Evolutionary conservation across 1,139 yeast species (phyloP), one percentile per base, ranked within the genome.

Genomic region (Candida sojae): DNA sequence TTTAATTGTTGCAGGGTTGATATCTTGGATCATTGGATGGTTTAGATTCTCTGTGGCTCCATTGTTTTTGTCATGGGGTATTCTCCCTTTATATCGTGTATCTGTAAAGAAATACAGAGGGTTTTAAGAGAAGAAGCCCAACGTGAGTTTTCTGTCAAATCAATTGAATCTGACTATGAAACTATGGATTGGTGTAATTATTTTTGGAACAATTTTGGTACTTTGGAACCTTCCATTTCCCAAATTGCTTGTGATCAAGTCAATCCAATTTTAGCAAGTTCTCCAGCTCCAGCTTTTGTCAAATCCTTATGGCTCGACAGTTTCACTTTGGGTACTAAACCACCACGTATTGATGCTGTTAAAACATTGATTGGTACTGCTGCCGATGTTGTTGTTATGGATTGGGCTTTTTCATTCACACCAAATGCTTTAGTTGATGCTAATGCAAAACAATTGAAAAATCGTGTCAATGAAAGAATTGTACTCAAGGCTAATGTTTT

Each of bases 111-210:
- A 86, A 58, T 85, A 92, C 67, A 82, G 98, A 60, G 77, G 85
- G 63, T 70, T 6, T 75, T 89, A 53, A 80, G 97, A 59, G 91
- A 90, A 54, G 84, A 82, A 50, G 87, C 95, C 23, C 92, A 90
- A 61, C 83, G 96, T 59, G 96, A 92, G 61, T 82, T 88, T 59
- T 84, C 96, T 12, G 82, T 90, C 45, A 82, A 83, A 61, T 79
- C 81, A 47, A 85, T 91, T 54, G 98, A 92, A 67, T 81, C 84
- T 57, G 98, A 92, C 62, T 86, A 85, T 57, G 99, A 93, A 69
- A 79, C 96, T 8, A 81, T 92, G 86, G 98, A 93, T 61, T 93
- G 99, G 99, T 74, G 89, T 57, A 93, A 93, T 66, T 80, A 83
- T 35, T 86, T 93, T 68, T 93, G 68, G 91, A 86, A 61, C 92